These are phyloP conservation scores for Calocybe cyanea DNA, from an alignment of 768 basidiomycete genomes.

Conservation along the genomic window DNA sequence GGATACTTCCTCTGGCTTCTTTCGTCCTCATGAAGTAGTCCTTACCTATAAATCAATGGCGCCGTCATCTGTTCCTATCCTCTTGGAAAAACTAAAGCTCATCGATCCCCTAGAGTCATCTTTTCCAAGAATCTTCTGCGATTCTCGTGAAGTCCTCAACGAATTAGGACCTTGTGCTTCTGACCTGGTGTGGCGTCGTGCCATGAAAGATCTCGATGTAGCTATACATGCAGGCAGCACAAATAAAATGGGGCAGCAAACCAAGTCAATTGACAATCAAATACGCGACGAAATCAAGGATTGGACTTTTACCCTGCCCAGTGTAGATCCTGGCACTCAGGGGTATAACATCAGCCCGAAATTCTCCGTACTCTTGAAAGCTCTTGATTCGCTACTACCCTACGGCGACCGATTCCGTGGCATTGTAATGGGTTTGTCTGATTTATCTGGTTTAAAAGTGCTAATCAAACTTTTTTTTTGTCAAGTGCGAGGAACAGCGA, in stretches of 20 bases:
- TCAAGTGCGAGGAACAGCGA: slow-evolving; percentile 48
- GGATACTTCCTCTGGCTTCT: slow-evolving; percentile 26
- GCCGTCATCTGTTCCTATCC: slow-evolving; percentile 29
- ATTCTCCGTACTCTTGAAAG: slow-evolving; percentile 55
- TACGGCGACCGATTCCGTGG: slow-evolving; percentile 61
- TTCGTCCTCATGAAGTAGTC: slow-evolving; percentile 47
- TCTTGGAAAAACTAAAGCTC: slow-evolving; percentile 45
- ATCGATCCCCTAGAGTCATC: slow-evolving; percentile 37
- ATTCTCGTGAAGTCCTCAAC: slow-evolving; percentile 40
- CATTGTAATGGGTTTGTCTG: slow-evolving; percentile 54
- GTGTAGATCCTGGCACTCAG: slow-evolving; percentile 49
- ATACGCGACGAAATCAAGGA: slow-evolving; percentile 47
- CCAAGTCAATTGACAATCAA: slow-evolving; percentile 16
- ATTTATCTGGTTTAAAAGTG: not conserved
- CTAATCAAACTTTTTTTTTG: slow-evolving; percentile 4
- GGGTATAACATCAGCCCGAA: slow-evolving; percentile 71
- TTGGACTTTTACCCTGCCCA: slow-evolving; percentile 64
- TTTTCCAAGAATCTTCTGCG: slow-evolving; percentile 39
- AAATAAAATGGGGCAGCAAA: slow-evolving; percentile 28
- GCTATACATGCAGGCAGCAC: slow-evolving; percentile 31
- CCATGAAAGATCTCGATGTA: slow-evolving; percentile 38
- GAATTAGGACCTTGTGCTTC: slow-evolving; percentile 68
- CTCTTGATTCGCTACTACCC: slow-evolving; percentile 50
- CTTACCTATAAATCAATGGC: slow-evolving; percentile 46
- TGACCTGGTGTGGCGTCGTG: slow-evolving; percentile 66